Evolutionary conservation across 345 rosid genomes (phyloP).

Genomic region (Dovyalis caffra): DNA sequence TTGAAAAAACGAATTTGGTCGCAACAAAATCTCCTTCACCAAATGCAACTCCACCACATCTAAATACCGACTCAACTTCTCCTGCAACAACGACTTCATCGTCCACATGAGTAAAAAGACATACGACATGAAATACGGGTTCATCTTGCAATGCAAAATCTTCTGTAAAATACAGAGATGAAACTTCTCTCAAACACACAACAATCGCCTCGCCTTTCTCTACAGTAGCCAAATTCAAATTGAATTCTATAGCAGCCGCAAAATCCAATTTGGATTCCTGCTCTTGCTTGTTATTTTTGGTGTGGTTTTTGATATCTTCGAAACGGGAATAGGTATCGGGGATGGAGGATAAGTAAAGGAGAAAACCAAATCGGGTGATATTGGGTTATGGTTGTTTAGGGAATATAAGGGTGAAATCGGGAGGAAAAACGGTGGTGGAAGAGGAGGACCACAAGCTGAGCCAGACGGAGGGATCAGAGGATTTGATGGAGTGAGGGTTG

Average conservation of each 20-base stretch:
- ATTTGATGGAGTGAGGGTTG: constrained; percentile 75
- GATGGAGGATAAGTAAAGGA: constrained; percentile 58
- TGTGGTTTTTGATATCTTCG: constrained; percentile 74
- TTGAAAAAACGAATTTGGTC: constrained; percentile 92
- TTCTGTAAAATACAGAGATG: constrained; percentile 84
- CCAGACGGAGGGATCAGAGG: constrained; percentile 71
- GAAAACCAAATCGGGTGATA: constrained; percentile 76
- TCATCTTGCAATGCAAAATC: constrained; percentile 91
- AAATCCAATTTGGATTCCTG: constrained; percentile 43
- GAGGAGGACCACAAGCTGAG: constrained; percentile 81
- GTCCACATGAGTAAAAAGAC: constrained; percentile 61
- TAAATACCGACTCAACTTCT: constrained; percentile 85
- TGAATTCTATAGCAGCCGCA: constrained; percentile 48
- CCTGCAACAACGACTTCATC: constrained; percentile 74
- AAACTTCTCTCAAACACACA: constrained; percentile 87
- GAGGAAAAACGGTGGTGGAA: constrained; percentile 59
- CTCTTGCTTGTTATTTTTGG: constrained; percentile 25
- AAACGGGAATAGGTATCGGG: constrained; percentile 70
- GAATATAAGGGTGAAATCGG: constrained; percentile 73
- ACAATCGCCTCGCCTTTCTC: constrained; percentile 84
- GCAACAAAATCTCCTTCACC: constrained; percentile 95
- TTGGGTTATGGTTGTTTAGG: constrained; percentile 54
- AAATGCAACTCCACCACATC: constrained; percentile 95
- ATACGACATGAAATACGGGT: constrained; percentile 83
- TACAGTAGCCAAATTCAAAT: constrained; percentile 34